Conservation (phyloP, 2,329 filamentous ascomycete species). For the Fusarium sp. region DNA sequence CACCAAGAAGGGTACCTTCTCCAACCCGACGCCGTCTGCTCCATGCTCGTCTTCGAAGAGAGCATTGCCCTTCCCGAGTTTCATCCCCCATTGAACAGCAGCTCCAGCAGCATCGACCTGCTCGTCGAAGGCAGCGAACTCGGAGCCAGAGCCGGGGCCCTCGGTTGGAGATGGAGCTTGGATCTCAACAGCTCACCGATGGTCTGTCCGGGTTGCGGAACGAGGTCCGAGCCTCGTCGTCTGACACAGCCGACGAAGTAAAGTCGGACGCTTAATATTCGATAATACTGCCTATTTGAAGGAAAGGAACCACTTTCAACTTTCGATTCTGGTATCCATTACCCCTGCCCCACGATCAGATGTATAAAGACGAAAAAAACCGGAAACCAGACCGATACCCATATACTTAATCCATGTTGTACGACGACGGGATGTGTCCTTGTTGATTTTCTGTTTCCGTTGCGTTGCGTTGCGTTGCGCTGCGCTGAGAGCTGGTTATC, state of each 20-base stretch:
- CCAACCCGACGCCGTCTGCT: constrained; percentile 58
- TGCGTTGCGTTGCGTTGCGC: not conserved
- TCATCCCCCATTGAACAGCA: constrained; percentile 52
- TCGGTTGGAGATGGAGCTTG: constrained; percentile 48
- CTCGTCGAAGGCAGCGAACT: constrained; percentile 54
- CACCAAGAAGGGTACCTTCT: constrained; percentile 52
- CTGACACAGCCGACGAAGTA: constrained; percentile 35
- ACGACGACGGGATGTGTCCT: constrained; percentile 28
- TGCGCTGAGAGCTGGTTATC: constrained; percentile 35
- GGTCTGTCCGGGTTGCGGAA: constrained; percentile 51
- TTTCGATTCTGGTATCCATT: constrained; percentile 4
- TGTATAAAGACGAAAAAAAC: constrained; percentile 17
- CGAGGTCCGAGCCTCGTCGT: constrained; percentile 49
- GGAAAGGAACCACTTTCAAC: not conserved
- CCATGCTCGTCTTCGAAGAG: constrained; percentile 57
- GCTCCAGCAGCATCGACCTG: constrained; percentile 41
- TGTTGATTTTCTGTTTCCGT: constrained; percentile 1
- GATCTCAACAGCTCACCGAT: constrained; percentile 44
- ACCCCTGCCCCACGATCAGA: not conserved
- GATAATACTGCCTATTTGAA: not conserved
- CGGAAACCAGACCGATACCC: constrained; percentile 34
- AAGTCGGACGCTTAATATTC: constrained; percentile 24
- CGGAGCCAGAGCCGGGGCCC: constrained; percentile 55
- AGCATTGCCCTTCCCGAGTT: constrained; percentile 58
- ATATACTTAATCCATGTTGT: constrained; percentile 33